These are phyloP conservation scores for Fomes fomentarius DNA, from an alignment of 1,284 basidiomycete species.

Conservation along the genomic window DNA sequence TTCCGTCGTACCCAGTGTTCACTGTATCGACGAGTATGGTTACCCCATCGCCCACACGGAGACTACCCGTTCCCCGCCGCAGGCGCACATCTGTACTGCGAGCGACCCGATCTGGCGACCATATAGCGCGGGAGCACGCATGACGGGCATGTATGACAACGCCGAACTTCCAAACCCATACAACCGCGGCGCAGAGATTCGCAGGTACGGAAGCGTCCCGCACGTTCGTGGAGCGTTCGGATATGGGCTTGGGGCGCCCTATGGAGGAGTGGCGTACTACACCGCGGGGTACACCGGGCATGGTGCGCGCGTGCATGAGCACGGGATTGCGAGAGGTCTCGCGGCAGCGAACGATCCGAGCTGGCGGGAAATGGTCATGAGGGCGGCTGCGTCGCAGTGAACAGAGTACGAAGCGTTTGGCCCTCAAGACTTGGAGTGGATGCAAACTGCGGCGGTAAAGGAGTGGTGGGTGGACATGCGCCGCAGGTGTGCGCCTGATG, in stretches of 20 bases:
- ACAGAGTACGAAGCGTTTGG: no score
- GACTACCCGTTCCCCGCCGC: neutral
- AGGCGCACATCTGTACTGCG: conserved; percentile 15
- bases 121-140: conserved; percentile 22
- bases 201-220: conserved; percentile 27
- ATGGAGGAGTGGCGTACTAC: neutral
- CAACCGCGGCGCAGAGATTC: conserved; percentile 21
- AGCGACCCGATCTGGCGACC: conserved; percentile 25
- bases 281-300: neutral
- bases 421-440: no score
- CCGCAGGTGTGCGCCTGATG: no score
- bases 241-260: neutral
- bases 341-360: conserved; percentile 2
- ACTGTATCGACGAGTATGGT: conserved; percentile 20
- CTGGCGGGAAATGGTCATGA: conserved; percentile 24
- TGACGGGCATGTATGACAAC: conserved; percentile 4
- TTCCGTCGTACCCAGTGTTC: conserved; percentile 33
- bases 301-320: neutral
- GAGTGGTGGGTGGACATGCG: no score
- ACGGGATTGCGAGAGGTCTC: conserved; percentile 1
- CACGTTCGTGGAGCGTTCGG: conserved; percentile 7
- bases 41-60: neutral
- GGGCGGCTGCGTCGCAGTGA: conserved; percentile 12
- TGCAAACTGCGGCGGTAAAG: no score
- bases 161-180: conserved; percentile 26